phyloP scores from a whole-genome alignment of 208 protist genomes.

The Trypanosoma avium region DNA sequence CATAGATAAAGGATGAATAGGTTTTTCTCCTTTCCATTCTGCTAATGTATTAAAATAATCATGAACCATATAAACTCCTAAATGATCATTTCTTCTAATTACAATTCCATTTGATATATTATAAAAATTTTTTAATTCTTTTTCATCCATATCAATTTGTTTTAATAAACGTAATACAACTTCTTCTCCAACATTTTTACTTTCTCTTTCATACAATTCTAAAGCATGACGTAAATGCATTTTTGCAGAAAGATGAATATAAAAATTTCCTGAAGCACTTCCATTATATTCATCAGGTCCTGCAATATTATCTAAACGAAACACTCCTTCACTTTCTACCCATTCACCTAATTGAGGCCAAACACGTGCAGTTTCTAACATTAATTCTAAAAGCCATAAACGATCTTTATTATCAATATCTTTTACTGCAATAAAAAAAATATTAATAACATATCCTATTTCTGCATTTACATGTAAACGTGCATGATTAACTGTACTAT shows the following conservation, averaged over 20 bases:
- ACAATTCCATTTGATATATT: constrained; percentile 53
- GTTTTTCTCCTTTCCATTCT: constrained; percentile 61
- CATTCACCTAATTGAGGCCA: constrained; percentile 87
- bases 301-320: constrained; percentile 84
- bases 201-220: constrained; percentile 49
- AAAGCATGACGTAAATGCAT: constrained; percentile 66
- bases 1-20: constrained; percentile 76
- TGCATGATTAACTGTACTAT: constrained; percentile 57
- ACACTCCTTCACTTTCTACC: constrained; percentile 67
- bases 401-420: constrained; percentile 54
- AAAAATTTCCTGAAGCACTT: constrained; percentile 82
- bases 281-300: constrained; percentile 86
- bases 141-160: constrained; percentile 56
- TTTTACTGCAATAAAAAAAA: constrained; percentile 66
- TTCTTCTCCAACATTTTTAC: constrained; percentile 42
- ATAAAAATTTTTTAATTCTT: constrained; percentile 63
- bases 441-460: constrained; percentile 71
- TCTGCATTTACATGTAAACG: constrained; percentile 85
- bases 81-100: constrained; percentile 58
- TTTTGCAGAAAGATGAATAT: constrained; percentile 87
- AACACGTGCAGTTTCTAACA: constrained; percentile 85
- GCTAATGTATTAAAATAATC: constrained; percentile 83
- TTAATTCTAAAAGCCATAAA: constrained; percentile 74
- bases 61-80: constrained; percentile 85
- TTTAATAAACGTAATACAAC: constrained; percentile 47